Base-by-base conservation (phyloP, 73 alveolate genomes). In the Symbiodinium pilosum region DNA sequence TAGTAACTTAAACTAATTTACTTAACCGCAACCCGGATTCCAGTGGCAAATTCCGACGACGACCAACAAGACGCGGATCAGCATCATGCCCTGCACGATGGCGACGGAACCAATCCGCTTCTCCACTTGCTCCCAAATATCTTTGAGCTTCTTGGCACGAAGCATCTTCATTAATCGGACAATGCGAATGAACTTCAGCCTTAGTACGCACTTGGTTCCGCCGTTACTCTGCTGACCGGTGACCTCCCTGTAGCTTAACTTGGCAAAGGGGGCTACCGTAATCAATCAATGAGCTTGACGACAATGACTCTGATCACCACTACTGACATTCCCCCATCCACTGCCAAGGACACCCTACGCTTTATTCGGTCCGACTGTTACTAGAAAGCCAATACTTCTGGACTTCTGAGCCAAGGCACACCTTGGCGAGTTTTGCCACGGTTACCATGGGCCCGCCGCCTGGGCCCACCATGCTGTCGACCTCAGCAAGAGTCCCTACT, bases 11-110 rank as follows among this genome's bases (percentile, higher is more conserved):
- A n/a, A n/a, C n/a, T n/a, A n/a, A n/a, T n/a, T n/a, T n/a, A n/a
- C n/a, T n/a, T n/a, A n/a, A n/a, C n/a, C n/a, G n/a, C n/a, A n/a
- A n/a, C n/a, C n/a, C n/a, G n/a, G n/a, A n/a, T n/a, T 93, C 98
- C 98, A 93, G 52, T 93, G 98, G 47, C 98, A 93, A 68, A 93
- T 93, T 36, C 81, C 98, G 64, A 93, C 98, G 51, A 93, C 93
- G n/a, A 93, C 98, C 43, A 40, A 8, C 93, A 93, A 36, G 14
- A 93, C 98, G 26, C 93, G 92, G 64, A 93, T 34, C 69, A 93
- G 43, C 59, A 77, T 71, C 68, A 93, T 81, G 85, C 98, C 54
- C 51, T 93, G 98, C 42, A 73, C 51, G 69, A 93, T 44, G 93
- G 43, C 59, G 11, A 93, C 93, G 9, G 98, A 93, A 4, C 98